These are phyloP conservation scores for Globisporangium barbulae DNA, from an alignment of 352 stramenopile genomes.

Conservation along the genomic window DNA sequence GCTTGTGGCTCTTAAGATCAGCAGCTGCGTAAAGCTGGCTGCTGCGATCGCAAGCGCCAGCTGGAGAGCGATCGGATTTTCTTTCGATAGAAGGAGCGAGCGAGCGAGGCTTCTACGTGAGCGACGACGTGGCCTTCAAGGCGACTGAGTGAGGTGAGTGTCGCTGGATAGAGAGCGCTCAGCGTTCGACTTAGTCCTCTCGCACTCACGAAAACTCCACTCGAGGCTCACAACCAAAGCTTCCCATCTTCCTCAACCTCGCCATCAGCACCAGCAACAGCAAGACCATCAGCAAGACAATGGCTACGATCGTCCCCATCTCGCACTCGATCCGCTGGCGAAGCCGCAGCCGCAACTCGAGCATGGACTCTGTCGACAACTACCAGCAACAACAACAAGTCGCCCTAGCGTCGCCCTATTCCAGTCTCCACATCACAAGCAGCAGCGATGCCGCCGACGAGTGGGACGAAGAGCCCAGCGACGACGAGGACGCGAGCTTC, in stretches of 20 bases:
- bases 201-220: constrained; percentile 1
- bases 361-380: constrained; percentile 27
- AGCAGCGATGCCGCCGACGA: not conserved
- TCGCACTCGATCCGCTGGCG: constrained; percentile 53
- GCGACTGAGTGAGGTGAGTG: not conserved
- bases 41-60: constrained; percentile 1
- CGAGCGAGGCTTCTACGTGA: not conserved
- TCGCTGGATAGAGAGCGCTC: not conserved
- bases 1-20: not conserved
- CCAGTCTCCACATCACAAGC: not conserved
- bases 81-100: not conserved
- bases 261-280: not conserved
- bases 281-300: constrained; percentile 17
- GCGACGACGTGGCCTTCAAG: not conserved
- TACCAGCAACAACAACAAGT: constrained; percentile 7
- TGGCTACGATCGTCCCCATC: constrained; percentile 57
- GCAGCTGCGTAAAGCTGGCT: not conserved
- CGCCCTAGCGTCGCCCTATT: constrained; percentile 6
- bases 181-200: not conserved
- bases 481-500: constrained; percentile 30
- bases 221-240: not conserved
- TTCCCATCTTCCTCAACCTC: not conserved
- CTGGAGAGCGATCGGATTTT: not conserved
- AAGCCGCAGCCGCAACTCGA: constrained; percentile 48
- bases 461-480: constrained; percentile 15